Evolutionary conservation across 192 early-diverging fungal species (phyloP).

Genomic region (Rhizoclosmatium globosum): DNA sequence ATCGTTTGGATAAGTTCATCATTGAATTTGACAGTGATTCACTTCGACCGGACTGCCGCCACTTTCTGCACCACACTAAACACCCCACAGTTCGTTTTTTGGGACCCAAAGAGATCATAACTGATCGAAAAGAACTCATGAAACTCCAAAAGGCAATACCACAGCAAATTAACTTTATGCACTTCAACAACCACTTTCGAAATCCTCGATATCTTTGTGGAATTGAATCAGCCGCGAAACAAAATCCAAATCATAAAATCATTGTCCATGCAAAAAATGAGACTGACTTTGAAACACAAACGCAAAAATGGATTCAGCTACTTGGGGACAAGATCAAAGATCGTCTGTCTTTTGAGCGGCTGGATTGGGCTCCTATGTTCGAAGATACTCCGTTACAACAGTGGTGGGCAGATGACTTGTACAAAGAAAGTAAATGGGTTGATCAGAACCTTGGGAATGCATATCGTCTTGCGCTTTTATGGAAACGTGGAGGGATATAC

Average conservation of each 20-base stretch:
- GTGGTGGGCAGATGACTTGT: slow-evolving; percentile 37
- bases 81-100: neutral
- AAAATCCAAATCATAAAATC: slow-evolving; percentile 39
- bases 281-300: slow-evolving; percentile 31
- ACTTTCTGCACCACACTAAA: neutral
- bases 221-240: slow-evolving; percentile 40
- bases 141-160: slow-evolving; percentile 7
- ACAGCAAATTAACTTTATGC: slow-evolving; percentile 41
- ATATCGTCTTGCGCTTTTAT: slow-evolving; percentile 40
- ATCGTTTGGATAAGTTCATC: too few species aligned
- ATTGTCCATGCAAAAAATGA: slow-evolving; percentile 36
- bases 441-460: slow-evolving; percentile 49
- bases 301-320: slow-evolving; percentile 11
- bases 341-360: neutral
- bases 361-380: slow-evolving; percentile 36
- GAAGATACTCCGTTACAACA: slow-evolving; percentile 41
- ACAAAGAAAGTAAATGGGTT: slow-evolving; percentile 41
- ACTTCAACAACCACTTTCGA: slow-evolving; percentile 41
- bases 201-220: slow-evolving; percentile 44
- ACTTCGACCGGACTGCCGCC: neutral
- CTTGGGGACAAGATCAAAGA: neutral
- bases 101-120: neutral
- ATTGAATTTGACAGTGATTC: too few species aligned
- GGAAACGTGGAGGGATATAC: slow-evolving; percentile 45
- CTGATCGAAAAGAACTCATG: neutral